Conservation (phyloP, 176 grass and related monocot genomes). For the Avena eriantha region DNA sequence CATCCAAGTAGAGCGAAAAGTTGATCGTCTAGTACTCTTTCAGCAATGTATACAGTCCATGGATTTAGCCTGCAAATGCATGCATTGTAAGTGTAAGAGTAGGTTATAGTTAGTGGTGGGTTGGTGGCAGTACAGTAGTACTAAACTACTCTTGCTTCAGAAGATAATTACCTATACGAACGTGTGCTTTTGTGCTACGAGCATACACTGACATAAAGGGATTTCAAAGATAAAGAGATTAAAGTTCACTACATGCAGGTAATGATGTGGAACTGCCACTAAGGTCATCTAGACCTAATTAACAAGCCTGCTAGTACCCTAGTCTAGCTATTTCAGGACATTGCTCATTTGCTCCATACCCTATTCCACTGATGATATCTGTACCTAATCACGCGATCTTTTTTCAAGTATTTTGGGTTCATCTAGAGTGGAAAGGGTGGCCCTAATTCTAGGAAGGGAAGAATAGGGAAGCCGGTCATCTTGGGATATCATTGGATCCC, state of each 20-base stretch:
- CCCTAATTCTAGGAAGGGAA: slow-evolving; percentile 30
- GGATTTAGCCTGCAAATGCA: neutral
- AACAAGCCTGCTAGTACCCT: slow-evolving; percentile 39
- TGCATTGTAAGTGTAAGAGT: neutral
- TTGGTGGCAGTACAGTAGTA: neutral
- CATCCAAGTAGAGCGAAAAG: neutral
- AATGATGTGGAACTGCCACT: slow-evolving; percentile 44
- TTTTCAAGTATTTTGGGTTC: neutral
- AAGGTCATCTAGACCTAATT: slow-evolving; percentile 38
- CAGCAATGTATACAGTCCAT: neutral
- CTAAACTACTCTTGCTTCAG: neutral
- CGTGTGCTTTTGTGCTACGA: slow-evolving; percentile 5
- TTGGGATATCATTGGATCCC: slow-evolving; percentile 63
- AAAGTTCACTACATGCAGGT: slow-evolving; percentile 8
- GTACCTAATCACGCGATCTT: slow-evolving; percentile 28
- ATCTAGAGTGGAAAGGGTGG: slow-evolving; percentile 19
- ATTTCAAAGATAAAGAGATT: slow-evolving; percentile 8
- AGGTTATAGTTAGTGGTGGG: neutral
- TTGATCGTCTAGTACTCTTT: neutral
- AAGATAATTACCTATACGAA: neutral
- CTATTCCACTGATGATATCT: slow-evolving; percentile 41
- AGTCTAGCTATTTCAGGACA: slow-evolving; percentile 43
- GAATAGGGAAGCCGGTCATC: neutral
- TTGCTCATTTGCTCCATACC: slow-evolving; percentile 12
- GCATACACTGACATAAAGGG: slow-evolving; percentile 37